Evolutionary conservation across 2,329 filamentous ascomycete species (phyloP).

Genomic region (Hirsutella rhossiliensis): DNA sequence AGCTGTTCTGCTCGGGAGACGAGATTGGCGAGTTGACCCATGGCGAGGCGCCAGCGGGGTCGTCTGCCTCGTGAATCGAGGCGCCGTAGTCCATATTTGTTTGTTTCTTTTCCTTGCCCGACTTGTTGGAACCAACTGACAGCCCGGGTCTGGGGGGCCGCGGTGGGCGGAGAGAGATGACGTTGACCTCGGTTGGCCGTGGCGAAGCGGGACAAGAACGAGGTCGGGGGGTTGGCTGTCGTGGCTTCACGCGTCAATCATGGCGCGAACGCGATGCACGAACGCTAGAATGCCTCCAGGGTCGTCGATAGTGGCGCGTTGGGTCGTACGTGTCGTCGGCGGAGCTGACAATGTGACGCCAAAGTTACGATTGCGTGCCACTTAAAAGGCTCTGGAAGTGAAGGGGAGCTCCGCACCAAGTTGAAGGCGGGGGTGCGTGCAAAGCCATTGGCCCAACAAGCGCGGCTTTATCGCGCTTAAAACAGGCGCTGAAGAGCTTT

Average conservation of each 20-base stretch:
- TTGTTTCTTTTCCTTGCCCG: background rate
- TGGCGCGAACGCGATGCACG: constrained; percentile 5
- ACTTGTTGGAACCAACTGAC: background rate
- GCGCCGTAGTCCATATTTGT: constrained; percentile 45
- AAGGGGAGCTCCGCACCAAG: too few relatives aligned
- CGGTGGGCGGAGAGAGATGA: constrained; percentile 9
- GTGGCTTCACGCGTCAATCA: constrained; percentile 2
- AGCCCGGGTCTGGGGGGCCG: constrained; percentile 7
- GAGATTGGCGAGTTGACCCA: constrained; percentile 43
- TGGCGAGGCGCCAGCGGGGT: constrained; percentile 38
- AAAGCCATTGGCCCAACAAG: too few relatives aligned
- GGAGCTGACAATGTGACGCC: too few relatives aligned
- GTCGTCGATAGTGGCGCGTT: background rate
- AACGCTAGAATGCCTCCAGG: too few relatives aligned
- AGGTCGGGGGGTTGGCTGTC: background rate
- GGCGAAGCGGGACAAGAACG: background rate
- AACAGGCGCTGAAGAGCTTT: too few relatives aligned
- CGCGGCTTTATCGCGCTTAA: too few relatives aligned
- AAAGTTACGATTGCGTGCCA: too few relatives aligned
- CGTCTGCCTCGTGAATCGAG: constrained; percentile 41
- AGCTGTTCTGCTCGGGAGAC: constrained; percentile 34
- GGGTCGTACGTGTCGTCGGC: background rate
- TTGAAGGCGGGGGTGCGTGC: too few relatives aligned
- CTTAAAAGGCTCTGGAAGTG: too few relatives aligned
- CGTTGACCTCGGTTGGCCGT: constrained; percentile 3